These are phyloP conservation scores for Beauveria pseudobassiana DNA, from an alignment of 2,329 filamentous ascomycete genomes.

Conservation along the genomic window DNA sequence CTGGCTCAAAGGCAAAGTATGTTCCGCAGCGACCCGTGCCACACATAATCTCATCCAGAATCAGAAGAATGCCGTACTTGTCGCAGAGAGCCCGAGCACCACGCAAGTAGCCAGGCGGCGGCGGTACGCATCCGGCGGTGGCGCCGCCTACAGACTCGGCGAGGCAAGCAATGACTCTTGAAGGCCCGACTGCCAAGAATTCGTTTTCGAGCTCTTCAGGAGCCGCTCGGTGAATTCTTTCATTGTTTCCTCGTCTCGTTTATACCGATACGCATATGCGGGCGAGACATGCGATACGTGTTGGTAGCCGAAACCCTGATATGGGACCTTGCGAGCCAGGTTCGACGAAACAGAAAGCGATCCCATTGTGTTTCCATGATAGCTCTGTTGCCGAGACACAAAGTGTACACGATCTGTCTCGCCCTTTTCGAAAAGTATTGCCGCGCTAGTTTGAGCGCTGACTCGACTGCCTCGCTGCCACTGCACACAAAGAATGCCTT, in stretches of 20 bases:
- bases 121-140: conserved; percentile 42
- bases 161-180: conserved; percentile 40
- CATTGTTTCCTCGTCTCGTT: conserved; percentile 26
- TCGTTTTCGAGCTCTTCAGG: conserved; percentile 39
- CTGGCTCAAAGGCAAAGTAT: conserved; percentile 39
- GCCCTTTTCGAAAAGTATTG: conserved; percentile 39
- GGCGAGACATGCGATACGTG: conserved; percentile 22
- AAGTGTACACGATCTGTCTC: conserved; percentile 30
- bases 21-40: conserved; percentile 50
- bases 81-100: conserved; percentile 46
- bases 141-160: conserved; percentile 43
- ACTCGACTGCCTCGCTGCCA: conserved; percentile 33
- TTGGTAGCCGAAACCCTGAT: conserved; percentile 19
- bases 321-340: conserved; percentile 20
- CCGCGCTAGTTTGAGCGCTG: conserved; percentile 38
- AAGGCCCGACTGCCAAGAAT: conserved; percentile 36
- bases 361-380: conserved; percentile 44
- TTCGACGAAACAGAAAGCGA: conserved; percentile 32
- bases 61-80: conserved; percentile 45
- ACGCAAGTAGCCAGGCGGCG: conserved; percentile 46
- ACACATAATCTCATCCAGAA: conserved; percentile 61
- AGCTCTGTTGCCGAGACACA: conserved; percentile 37
- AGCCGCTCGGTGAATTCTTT: conserved; percentile 33
- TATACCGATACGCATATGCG: conserved; percentile 18
- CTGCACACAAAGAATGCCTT: conserved; percentile 20